Percentiles rank a stretch among this genome's conserved stretches.
These are phyloP conservation scores for Colletotrichum euphorbiae DNA, from an alignment of 2,329 filamentous ascomycete genomes.

Conservation along the genomic window DNA sequence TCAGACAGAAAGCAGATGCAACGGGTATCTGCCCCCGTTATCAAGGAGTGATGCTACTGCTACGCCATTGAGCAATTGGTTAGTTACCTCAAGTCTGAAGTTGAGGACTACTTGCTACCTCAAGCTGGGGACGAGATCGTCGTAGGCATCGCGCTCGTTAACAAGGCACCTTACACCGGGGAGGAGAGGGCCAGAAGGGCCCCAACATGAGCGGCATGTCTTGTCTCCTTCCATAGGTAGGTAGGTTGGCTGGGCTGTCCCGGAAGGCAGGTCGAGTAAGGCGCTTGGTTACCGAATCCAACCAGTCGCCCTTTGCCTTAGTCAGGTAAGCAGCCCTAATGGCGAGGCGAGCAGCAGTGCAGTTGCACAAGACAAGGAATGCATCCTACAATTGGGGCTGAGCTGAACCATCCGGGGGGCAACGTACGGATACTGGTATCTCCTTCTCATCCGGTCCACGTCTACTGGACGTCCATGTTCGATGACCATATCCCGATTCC, in stretches of 20 bases:
- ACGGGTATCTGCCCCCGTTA: constrained; percentile 1
- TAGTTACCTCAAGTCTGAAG: background rate
- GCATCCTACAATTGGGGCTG: constrained; percentile 9
- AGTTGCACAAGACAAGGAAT: constrained; percentile 19
- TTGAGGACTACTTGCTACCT: background rate
- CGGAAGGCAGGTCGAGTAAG: too few species aligned
- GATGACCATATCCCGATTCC: background rate
- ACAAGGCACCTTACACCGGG: too few species aligned
- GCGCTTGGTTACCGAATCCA: too few species aligned
- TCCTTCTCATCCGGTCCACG: background rate
- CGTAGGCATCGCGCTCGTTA: too few species aligned
- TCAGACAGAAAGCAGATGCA: background rate
- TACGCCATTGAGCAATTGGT: constrained; percentile 1
- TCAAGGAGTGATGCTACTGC: background rate
- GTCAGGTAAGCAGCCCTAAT: constrained; percentile 17
- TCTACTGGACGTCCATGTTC: background rate
- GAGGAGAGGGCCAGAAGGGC: constrained; percentile 1
- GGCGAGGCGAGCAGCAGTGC: constrained; percentile 17
- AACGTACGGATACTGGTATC: background rate
- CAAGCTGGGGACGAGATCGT: background rate
- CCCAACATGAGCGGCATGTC: too few species aligned
- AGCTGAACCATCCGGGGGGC: constrained; percentile 15
- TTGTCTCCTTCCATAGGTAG: too few species aligned
- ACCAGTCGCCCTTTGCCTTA: background rate
- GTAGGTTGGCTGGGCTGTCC: too few species aligned